Evolutionary conservation across 129 eudicot genomes (phyloP), one percentile per base, ranked within the genome.

Genomic region (Mikania micrantha): DNA sequence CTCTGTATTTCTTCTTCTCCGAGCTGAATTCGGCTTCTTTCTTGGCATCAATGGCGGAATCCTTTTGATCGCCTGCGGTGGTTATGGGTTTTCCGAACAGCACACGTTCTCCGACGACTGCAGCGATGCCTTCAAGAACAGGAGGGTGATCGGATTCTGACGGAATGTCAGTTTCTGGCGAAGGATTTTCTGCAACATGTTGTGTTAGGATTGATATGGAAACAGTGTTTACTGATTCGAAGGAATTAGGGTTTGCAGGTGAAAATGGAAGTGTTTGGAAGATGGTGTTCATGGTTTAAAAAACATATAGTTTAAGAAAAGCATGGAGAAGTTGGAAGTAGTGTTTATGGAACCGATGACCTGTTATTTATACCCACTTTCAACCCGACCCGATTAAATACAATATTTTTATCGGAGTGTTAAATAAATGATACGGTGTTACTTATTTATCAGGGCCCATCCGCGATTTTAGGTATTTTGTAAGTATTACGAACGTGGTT

Each of bases 51-150:
- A 0, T 0, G 0, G 0, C n/a, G 58, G 65, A 15, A 49, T 3
- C 66, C 41, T 1, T n/a, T 60, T 4, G 4, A 6, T 17, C 32
- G 17, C 6, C 39, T 12, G 62, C 24, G 0, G 70, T 17, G 0
- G 63, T 9, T 15, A 64, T 36, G n/a, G 69, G 4, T 19, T 45
- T 56, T 15, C 81, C 83, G 50, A 70, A 84, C 5, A 74, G 76
- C 24, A 82, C 44, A 7, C 69, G 78, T 54, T 91, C 87, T 1
- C 95, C 95, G 12, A 91, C 97, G 36, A 91, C 80, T 0, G 97
- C 97, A 4, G 92, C 97, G 9, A 91, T 91, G 22, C 97, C 97
- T 71, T 91, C 97, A 4, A 91, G 95, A 66, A 70, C 79, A n/a
- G 77, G 77, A 27, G 86, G 87, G n/a, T 60, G 53, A 49, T 62